Conservation (phyloP, 2,329 filamentous ascomycete species). For the Cladosporium colombiae region DNA sequence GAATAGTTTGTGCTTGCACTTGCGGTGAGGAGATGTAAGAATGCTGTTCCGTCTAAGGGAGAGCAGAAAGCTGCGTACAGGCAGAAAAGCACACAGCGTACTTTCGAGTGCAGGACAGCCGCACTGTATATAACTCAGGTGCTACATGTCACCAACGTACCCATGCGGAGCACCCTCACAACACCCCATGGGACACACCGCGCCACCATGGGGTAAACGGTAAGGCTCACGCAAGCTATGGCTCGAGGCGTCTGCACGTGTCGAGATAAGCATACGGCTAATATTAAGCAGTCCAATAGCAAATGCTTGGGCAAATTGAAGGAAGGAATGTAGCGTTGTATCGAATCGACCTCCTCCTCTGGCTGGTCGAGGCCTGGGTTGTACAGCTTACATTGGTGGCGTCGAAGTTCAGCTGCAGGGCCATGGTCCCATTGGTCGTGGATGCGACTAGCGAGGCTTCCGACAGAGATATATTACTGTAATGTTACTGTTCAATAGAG, state of each 20-base stretch:
- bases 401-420: slow-evolving; percentile 1
- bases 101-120: slow-evolving; percentile 5
- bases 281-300: slow-evolving; percentile 11
- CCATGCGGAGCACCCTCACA: not conserved
- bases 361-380: not conserved
- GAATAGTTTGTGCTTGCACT: not conserved
- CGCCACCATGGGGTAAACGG: slow-evolving; percentile 14
- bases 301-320: slow-evolving; percentile 12
- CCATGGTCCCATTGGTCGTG: not conserved
- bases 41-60: not conserved
- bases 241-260: slow-evolving; percentile 9
- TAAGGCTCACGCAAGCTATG: slow-evolving; percentile 14
- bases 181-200: not conserved
- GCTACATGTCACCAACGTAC: not conserved
- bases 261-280: slow-evolving; percentile 18
- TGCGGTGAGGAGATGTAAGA: not conserved
- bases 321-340: slow-evolving; percentile 7
- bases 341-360: not conserved
- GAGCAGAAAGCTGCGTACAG: no score
- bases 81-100: not conserved
- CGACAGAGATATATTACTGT: not conserved
- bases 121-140: slow-evolving; percentile 1
- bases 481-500: not conserved
- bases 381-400: slow-evolving; percentile 1
- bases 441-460: not conserved